Base-by-base conservation (phyloP, 768 basidiomycete genomes). In the Tylopilus intermedius region DNA sequence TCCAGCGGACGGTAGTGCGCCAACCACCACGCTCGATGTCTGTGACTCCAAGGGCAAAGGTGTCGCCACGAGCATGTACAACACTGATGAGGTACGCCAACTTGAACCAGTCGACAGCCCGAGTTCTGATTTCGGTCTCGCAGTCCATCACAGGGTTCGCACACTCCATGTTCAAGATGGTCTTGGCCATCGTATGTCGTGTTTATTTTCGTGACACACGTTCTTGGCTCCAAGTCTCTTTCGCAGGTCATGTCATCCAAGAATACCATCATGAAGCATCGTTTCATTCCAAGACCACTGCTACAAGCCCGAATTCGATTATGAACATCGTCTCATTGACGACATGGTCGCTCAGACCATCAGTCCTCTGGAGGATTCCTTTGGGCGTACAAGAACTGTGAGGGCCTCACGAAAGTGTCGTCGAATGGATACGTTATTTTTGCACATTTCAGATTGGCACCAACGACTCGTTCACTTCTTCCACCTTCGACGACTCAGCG, bases 271-370 rank as follows among this genome's bases (percentile, higher is more conserved):
- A 66, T 95, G 66, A 95, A 99, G 76, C 94, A 96, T 41, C 83
- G 94, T 29, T 99, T 98, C 83, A 99, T 96, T 99, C 85, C 85
- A 97, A 70, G 93, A 96, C 64, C 86, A 97, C 63, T 99, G 92
- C 69, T 94, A 93, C 79, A 86, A 86, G 67, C 55, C 75, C 1
- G 73, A 76, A 49, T 94, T 87, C 63, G 84, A 88, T 74, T 93
- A 93, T 67, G 96, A 98, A 74, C 96, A 99, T 73, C 89, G 96
- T 32, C 82, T 95, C 44, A 94, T 94, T 70, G 92, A 94, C 69
- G 92, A 95, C 74, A 96, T 97, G 94, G 94, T 98, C 45, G 96
- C 96, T 5, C 95, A 98, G 67, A 94, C 80, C 38, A 84, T 98
- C 82, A 99, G 75, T 94, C 92, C 13, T 82, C 86, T 0, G 96